Percentiles rank a stretch among this genome's conserved stretches.
Evolutionary conservation across 768 basidiomycete genomes (phyloP).

Genomic region (Dentipellis sp.): DNA sequence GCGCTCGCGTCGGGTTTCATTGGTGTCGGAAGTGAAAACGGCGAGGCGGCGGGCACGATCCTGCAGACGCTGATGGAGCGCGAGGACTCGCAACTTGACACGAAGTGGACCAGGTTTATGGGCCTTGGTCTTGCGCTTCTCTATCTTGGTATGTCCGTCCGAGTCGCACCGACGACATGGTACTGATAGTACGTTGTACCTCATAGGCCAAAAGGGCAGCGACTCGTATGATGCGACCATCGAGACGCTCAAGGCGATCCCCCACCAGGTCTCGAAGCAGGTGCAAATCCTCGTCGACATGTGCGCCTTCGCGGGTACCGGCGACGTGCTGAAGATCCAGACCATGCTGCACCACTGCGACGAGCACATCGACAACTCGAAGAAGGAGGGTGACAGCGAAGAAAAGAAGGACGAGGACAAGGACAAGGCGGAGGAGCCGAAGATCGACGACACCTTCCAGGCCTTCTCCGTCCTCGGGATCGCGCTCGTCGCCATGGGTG

Average conservation of each 20-base stretch:
- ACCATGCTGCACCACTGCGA: constrained; percentile 88
- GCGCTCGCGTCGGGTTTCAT: constrained; percentile 90
- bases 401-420: constrained; percentile 55
- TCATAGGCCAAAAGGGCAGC: constrained; percentile 77
- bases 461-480: constrained; percentile 91
- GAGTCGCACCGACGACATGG: neutral
- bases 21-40: constrained; percentile 91
- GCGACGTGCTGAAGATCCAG: constrained; percentile 91
- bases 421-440: constrained; percentile 38
- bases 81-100: constrained; percentile 64
- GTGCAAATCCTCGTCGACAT: constrained; percentile 89
- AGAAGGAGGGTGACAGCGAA: constrained; percentile 44
- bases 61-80: constrained; percentile 88
- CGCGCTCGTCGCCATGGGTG: constrained; percentile 93
- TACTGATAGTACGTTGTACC: neutral
- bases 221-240: constrained; percentile 76
- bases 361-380: constrained; percentile 65
- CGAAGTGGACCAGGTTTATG: constrained; percentile 94
- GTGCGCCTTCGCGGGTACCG: constrained; percentile 91
- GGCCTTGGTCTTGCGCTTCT: constrained; percentile 82
- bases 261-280: constrained; percentile 85
- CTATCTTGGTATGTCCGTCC: constrained; percentile 62
- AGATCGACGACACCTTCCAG: constrained; percentile 72
- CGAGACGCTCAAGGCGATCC: constrained; percentile 87
- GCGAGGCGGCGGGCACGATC: constrained; percentile 84